These are phyloP conservation scores for Pseudocercospora fuligena DNA, from an alignment of 2,329 filamentous ascomycete species.

Conservation along the genomic window DNA sequence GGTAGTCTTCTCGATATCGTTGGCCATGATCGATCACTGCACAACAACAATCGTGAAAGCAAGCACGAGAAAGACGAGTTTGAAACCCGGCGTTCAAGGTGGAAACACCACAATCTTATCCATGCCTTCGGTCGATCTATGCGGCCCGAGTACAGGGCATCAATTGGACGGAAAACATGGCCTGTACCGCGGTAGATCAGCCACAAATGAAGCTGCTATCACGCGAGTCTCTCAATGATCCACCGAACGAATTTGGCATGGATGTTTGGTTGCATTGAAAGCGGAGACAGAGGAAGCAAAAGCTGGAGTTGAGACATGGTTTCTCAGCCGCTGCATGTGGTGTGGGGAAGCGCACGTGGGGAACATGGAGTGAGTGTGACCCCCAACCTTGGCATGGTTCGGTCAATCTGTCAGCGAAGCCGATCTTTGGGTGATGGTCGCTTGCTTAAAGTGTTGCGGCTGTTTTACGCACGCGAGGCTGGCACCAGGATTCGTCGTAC, in stretches of 20 bases:
- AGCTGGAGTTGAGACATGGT: conserved; percentile 3
- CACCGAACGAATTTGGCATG: conserved; percentile 7
- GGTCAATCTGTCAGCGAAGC: conserved; percentile 16
- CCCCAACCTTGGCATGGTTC: conserved; percentile 8
- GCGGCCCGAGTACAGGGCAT: conserved; percentile 4
- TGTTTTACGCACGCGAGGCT: conserved; percentile 9
- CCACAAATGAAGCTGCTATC: neutral
- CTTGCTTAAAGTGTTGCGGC: conserved; percentile 18
- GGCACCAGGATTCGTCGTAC: conserved; percentile 9
- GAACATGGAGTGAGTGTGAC: neutral
- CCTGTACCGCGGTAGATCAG: neutral
- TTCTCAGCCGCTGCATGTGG: neutral
- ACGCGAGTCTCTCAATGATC: neutral
- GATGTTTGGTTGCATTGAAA: neutral
- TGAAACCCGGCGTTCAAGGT: neutral
- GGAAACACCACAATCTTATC: conserved; percentile 17
- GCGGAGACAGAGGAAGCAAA: no score
- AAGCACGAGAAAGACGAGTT: neutral
- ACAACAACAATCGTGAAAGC: neutral
- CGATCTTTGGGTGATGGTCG: conserved; percentile 1
- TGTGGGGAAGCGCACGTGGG: conserved; percentile 4
- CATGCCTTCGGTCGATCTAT: conserved; percentile 21
- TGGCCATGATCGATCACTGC: conserved; percentile 12
- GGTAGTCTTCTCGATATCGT: conserved; percentile 17
- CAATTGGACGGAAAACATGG: conserved; percentile 25